Conservation (phyloP, 1,284 basidiomycete species). For the Cutaneotrichosporon mucoides region DNA sequence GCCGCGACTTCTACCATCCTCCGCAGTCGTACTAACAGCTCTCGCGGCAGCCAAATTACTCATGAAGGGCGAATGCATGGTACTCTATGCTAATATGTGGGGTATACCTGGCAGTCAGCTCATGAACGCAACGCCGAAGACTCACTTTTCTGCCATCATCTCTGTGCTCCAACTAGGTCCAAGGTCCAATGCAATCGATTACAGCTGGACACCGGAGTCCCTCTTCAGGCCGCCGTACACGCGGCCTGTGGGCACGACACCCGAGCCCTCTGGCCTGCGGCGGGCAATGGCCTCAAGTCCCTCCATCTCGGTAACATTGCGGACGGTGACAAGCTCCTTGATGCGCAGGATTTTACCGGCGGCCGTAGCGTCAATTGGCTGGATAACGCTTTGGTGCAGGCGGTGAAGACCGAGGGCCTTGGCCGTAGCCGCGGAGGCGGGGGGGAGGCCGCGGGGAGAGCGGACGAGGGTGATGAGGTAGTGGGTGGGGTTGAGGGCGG, state of each 20-base stretch:
- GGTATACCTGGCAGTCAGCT: background rate
- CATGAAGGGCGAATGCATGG: slow-evolving; percentile 2
- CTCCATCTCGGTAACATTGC: slow-evolving; percentile 48
- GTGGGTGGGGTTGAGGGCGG: slow-evolving; percentile 28
- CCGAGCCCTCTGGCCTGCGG: slow-evolving; percentile 38
- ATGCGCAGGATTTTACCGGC: slow-evolving; percentile 53
- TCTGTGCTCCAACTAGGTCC: background rate
- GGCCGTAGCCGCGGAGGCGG: slow-evolving; percentile 45
- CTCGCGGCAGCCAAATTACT: background rate
- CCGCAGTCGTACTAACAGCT: too few species aligned
- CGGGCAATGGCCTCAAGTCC: slow-evolving; percentile 24
- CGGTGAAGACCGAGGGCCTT: slow-evolving; percentile 50
- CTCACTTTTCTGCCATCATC: background rate
- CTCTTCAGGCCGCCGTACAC: background rate
- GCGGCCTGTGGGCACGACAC: slow-evolving; percentile 24
- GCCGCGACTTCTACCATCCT: background rate
- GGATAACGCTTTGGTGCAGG: slow-evolving; percentile 52
- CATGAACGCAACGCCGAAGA: background rate
- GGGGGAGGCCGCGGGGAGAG: slow-evolving; percentile 53
- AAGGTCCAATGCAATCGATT: too few species aligned
- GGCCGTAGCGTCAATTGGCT: slow-evolving; percentile 41
- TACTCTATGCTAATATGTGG: slow-evolving; percentile 3
- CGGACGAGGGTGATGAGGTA: slow-evolving; percentile 54
- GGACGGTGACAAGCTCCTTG: slow-evolving; percentile 55
- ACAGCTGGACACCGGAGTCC: too few species aligned